Evolutionary conservation across 257 asterid species (phyloP).

Genomic region (Petrea volubilis): DNA sequence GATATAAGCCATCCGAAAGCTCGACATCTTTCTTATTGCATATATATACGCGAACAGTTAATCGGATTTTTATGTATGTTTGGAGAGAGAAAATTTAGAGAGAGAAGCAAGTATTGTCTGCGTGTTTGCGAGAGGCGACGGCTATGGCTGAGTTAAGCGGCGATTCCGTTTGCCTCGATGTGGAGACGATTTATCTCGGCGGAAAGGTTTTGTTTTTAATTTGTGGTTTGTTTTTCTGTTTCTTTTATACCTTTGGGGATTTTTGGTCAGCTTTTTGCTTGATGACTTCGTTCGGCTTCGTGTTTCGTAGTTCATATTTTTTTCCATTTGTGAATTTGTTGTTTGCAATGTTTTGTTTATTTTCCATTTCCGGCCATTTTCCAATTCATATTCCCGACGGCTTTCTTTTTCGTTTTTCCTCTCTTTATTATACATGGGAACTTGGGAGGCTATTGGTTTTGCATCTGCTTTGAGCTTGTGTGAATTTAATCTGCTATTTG

Average conservation of each 20-base stretch:
- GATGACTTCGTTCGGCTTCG: background rate
- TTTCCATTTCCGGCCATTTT: background rate
- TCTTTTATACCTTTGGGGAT: background rate
- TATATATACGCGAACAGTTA: conserved; percentile 12
- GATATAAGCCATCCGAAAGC: conserved; percentile 32
- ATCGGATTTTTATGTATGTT: conserved; percentile 12
- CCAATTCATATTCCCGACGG: background rate
- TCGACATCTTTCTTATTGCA: conserved; percentile 13
- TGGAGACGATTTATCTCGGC: conserved; percentile 55
- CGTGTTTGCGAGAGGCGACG: conserved; percentile 31
- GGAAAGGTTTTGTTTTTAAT: conserved; percentile 35
- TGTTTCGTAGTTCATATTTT: background rate
- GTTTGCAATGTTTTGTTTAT: background rate
- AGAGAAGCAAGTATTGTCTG: conserved; percentile 2
- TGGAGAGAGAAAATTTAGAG: conserved; percentile 25
- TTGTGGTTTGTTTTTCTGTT: background rate
- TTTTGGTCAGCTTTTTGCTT: conserved; percentile 12
- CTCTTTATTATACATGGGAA: background rate
- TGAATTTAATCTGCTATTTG: background rate
- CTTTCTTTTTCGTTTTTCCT: background rate
- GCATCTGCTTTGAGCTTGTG: conserved; percentile 15
- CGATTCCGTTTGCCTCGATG: conserved; percentile 51
- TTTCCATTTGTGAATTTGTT: background rate
- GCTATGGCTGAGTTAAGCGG: conserved; percentile 44
- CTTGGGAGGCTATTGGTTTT: conserved; percentile 1